Evolutionary conservation across 306 rosid species (phyloP), one percentile per base, ranked within the genome.

Genomic region (Amphicarpaea edgeworthii): DNA sequence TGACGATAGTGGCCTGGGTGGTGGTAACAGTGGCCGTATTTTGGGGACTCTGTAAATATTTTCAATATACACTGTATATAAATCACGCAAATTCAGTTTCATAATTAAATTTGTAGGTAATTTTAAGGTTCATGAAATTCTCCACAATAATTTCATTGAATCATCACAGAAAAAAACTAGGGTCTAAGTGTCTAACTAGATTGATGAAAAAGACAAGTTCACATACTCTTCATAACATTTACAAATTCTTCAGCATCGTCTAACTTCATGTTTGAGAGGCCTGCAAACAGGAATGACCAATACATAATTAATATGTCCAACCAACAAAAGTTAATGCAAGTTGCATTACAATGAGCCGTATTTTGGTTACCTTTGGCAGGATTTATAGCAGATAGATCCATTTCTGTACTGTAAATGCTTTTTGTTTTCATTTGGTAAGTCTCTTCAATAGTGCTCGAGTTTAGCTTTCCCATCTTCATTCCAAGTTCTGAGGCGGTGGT

Each of bases 401-500:
- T 24, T 62, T 77, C 72, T 30, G 32, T 15, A 47, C 61, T 76
- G 79, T 79, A 78, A 55, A 86, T 68, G 66, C 38, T 73, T 64
- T 77, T 87, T 14, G 70, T 43, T 68, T 69, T 83, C 34, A 40
- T 64, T 64, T 60, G 68, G 57, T 83, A 82, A 4, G 82, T 17
- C 75, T 83, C 89, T 86, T 85, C 89, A 42, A 53, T 64, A 78
- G 37, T 72, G 66, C 72, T 68, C 12, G 77, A 80, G 54, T 70
- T 55, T 43, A 76, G 78, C 75, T 77, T 86, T 71, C 77, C 83
- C 28, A 87, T 68, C 85, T 74, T 84, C 12, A 8, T 60, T 75
- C 82, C 67, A 55, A 94, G 90, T 80, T 90, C 90, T 21, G 90
- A 79, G 46, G 89, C 94, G 9, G 86, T 79, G 67, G 80, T 47